These are phyloP conservation scores for Juglanconis oblonga DNA, from an alignment of 2,329 filamentous ascomycete species.

Conservation along the genomic window DNA sequence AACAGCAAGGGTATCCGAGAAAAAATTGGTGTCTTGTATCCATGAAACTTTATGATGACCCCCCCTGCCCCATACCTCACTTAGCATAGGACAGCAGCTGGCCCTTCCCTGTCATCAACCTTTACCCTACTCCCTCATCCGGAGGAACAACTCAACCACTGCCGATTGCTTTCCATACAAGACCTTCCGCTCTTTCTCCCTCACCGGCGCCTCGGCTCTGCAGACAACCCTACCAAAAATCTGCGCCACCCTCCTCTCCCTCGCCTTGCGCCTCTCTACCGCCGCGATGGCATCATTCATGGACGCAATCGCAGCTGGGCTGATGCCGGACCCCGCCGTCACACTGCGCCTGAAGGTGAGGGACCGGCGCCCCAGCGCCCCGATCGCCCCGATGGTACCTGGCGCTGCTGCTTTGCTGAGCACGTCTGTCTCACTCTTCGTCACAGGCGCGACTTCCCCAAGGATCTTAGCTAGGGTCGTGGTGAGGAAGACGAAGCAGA, in stretches of 20 bases:
- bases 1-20: too few species aligned
- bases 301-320: conserved; percentile 22
- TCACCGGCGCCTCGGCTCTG: conserved; percentile 37
- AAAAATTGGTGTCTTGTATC: too few species aligned
- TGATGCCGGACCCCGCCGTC: background rate
- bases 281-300: conserved; percentile 35
- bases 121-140: conserved; percentile 19
- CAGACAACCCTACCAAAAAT: conserved; percentile 65
- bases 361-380: conserved; percentile 38
- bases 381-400: conserved; percentile 18
- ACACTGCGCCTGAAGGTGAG: conserved; percentile 42
- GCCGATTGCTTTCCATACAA: conserved; percentile 63
- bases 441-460: conserved; percentile 44
- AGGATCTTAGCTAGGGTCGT: conserved; percentile 64
- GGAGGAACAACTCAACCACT: conserved; percentile 69
- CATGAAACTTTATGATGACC: too few species aligned
- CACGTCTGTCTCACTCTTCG: conserved; percentile 34
- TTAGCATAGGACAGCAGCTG: too few species aligned
- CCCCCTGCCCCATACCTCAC: too few species aligned
- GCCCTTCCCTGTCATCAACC: background rate
- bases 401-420: conserved; percentile 24
- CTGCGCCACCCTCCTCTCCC: conserved; percentile 61
- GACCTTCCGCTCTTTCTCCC: conserved; percentile 54
- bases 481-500: conserved; percentile 83
- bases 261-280: conserved; percentile 52